Evolutionary conservation across 345 rosid species (phyloP).

Genomic region (Brassica rapa): DNA sequence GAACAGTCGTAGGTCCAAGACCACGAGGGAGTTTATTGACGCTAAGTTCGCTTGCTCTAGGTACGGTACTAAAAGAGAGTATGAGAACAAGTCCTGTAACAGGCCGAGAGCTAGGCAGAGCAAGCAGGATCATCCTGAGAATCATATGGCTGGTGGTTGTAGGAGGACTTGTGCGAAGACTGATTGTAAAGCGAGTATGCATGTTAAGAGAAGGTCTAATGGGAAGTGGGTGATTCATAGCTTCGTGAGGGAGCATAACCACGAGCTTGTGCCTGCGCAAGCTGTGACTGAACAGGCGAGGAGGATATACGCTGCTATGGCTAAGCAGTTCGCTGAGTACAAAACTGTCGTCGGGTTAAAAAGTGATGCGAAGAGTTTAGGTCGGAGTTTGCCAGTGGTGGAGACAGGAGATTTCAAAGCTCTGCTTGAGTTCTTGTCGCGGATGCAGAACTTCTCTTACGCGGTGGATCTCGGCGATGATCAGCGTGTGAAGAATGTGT

Average conservation of each 20-base stretch:
- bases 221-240: constrained; percentile 74
- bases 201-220: constrained; percentile 72
- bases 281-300: constrained; percentile 73
- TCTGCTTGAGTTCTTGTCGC: constrained; percentile 55
- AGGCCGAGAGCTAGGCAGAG: constrained; percentile 59
- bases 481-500: constrained; percentile 54
- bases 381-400: constrained; percentile 44
- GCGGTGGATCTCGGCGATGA: constrained; percentile 65
- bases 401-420: constrained; percentile 56
- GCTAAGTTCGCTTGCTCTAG: constrained; percentile 81
- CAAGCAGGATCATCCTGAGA: constrained; percentile 44
- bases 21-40: constrained; percentile 66
- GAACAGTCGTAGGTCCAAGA: constrained; percentile 70
- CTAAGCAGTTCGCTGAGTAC: constrained; percentile 68
- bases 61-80: constrained; percentile 66
- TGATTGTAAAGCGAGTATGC: constrained; percentile 80
- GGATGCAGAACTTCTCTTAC: constrained; percentile 66
- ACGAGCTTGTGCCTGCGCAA: constrained; percentile 74
- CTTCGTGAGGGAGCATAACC: constrained; percentile 73
- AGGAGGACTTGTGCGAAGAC: constrained; percentile 60
- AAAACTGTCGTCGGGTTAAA: constrained; percentile 55
- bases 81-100: constrained; percentile 53
- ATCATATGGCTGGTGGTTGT: constrained; percentile 38
- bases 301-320: constrained; percentile 74
- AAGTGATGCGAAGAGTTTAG: constrained; percentile 44